These are phyloP conservation scores for Corchorus olitorius DNA, from an alignment of 345 rosid species.

Conservation along the genomic window DNA sequence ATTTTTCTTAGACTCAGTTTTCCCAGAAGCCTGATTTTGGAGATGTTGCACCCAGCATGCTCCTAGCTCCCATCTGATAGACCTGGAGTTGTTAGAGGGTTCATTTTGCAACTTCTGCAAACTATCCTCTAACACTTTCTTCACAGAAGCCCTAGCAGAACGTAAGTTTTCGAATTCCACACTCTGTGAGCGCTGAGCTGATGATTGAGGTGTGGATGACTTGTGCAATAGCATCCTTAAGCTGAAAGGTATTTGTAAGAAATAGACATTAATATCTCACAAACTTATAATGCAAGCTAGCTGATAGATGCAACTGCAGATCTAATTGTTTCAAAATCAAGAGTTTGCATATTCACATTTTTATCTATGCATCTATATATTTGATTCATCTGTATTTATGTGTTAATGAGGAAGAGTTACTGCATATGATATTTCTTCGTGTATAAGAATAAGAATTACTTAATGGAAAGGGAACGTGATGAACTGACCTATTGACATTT, in stretches of 20 bases:
- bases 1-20: constrained; percentile 64
- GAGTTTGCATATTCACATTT: constrained; percentile 1
- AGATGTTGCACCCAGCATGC: constrained; percentile 97
- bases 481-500: constrained; percentile 77
- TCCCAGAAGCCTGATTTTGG: constrained; percentile 87
- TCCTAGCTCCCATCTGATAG: constrained; percentile 96
- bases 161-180: constrained; percentile 60
- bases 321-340: not conserved
- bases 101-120: constrained; percentile 72
- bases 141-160: constrained; percentile 62
- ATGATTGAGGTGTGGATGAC: constrained; percentile 47
- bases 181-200: constrained; percentile 61
- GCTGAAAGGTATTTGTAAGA: constrained; percentile 51
- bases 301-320: not conserved
- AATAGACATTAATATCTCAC: constrained; percentile 18
- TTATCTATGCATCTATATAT: not conserved
- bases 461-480: constrained; percentile 16
- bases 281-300: not conserved
- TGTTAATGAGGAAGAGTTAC: not conserved
- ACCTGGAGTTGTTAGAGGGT: constrained; percentile 43
- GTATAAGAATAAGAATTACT: not conserved
- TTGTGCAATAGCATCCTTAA: constrained; percentile 87
- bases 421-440: not conserved
- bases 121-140: constrained; percentile 72
- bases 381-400: not conserved